Evolutionary conservation across 495 filamentous ascomycete genomes (phyloP), one percentile per base, ranked within the genome.

Genomic region (Immersiella caudata): DNA sequence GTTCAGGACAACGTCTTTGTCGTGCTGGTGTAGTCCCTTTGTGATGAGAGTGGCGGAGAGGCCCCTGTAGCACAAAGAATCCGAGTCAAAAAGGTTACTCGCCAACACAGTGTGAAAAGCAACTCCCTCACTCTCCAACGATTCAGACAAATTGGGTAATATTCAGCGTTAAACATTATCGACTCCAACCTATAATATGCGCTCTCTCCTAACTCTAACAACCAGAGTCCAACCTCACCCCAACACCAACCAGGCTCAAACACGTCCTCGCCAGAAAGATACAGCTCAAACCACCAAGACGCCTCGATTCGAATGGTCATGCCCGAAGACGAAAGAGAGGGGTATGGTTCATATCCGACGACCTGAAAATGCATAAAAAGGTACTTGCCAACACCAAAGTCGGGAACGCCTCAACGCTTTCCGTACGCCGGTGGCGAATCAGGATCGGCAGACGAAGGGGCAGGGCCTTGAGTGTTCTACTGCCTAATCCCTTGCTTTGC

Each of bases 361-460:
- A 67, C 70, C 54, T 64, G 63, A 64, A 71, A 71, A 71, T 71
- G 70, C 70, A 71, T 62, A 18, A 22, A 67, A 62, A 71, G 16
- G 40, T 2, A 46, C 16, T 36, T 12, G 33, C 33, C 33, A 36
- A 12, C 33, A 12, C 33, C 6, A 36, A 36, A 36, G 12, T 36
- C 33, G 33, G 6, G 33, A 46, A 12, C 9, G 51, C 60, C 29
- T 62, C 24, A 55, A 26, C 52, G n/a, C 52, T 55, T 55, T 55
- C 22, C 52, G 21, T 2, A 22, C 7, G 52, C 11, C 52, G 52
- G 52, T 18, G 50, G 50, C 52, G 52, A n/a, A 6, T 24, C n/a
- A 7, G 20, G 8, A 26, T 22, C 11, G 26, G 25, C 2, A 8
- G 25, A 14, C 56, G 61, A 54, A 29, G 61, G 29, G 12, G 46